Evolutionary conservation across 2,329 filamentous ascomycete genomes (phyloP).

Genomic region (Bisporella sp.): DNA sequence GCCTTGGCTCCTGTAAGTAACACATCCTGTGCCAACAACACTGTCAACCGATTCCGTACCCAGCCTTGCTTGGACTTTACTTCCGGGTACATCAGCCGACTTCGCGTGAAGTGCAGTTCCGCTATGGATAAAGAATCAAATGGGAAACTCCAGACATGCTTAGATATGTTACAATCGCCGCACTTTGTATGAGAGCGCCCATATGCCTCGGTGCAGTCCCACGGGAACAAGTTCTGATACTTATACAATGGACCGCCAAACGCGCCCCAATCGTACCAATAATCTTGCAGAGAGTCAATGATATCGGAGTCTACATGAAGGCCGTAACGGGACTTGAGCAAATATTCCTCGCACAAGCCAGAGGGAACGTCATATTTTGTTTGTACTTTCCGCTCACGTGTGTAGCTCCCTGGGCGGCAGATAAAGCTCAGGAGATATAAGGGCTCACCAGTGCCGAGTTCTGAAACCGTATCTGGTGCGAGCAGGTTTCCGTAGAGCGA

Average conservation of each 20-base stretch:
- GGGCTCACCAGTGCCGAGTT: not conserved
- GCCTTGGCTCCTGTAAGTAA: constrained; percentile 29
- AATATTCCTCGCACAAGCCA: constrained; percentile 37
- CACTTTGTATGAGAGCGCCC: constrained; percentile 30
- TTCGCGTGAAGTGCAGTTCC: not conserved
- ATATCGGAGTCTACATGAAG: constrained; percentile 35
- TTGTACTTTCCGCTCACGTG: constrained; percentile 14
- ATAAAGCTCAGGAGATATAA: constrained; percentile 34
- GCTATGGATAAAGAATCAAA: not conserved
- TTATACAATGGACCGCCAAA: constrained; percentile 33
- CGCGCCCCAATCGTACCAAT: constrained; percentile 39
- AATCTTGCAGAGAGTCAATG: constrained; percentile 36
- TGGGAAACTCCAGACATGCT: constrained; percentile 28
- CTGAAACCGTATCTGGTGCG: not conserved
- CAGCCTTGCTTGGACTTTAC: constrained; percentile 22
- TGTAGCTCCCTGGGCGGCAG: constrained; percentile 23
- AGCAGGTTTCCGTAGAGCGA: not conserved
- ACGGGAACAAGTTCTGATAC: constrained; percentile 37
- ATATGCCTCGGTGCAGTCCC: constrained; percentile 41
- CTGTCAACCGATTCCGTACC: constrained; percentile 30
- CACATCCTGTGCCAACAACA: constrained; percentile 27
- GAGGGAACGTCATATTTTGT: constrained; percentile 31
- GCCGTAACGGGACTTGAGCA: constrained; percentile 33
- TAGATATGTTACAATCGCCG: constrained; percentile 35
- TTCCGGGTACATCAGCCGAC: constrained; percentile 27